These are phyloP conservation scores for Pseudogymnoascus sp. DNA, from an alignment of 2,329 filamentous ascomycete species.

Conservation along the genomic window DNA sequence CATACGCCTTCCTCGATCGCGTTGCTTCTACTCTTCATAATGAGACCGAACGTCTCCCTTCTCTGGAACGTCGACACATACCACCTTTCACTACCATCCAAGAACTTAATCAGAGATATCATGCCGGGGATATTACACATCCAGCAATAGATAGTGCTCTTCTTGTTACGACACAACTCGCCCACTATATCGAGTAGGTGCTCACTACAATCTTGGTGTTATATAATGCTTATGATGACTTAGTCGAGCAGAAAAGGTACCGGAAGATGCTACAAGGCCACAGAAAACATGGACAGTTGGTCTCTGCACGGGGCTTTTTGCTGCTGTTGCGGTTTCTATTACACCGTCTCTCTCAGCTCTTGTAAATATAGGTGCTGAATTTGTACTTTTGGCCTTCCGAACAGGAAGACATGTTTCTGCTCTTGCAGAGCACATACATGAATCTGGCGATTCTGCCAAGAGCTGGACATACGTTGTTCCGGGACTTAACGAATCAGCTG, in stretches of 20 bases:
- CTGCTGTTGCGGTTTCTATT: conserved; percentile 58
- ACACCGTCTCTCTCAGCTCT: conserved; percentile 54
- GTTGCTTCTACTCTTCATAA: conserved; percentile 48
- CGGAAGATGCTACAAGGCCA: conserved; percentile 42
- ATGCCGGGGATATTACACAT: conserved; percentile 46
- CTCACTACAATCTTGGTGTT: not conserved
- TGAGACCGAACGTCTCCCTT: conserved; percentile 50
- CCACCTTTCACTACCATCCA: conserved; percentile 54
- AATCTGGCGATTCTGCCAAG: conserved; percentile 37
- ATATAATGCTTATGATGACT: not conserved
- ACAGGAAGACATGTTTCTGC: conserved; percentile 48
- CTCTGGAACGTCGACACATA: conserved; percentile 47
- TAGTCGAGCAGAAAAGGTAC: conserved; percentile 46
- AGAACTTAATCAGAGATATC: conserved; percentile 58
- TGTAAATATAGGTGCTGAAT: conserved; percentile 53
- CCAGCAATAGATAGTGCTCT: conserved; percentile 57
- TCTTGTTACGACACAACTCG: conserved; percentile 56
- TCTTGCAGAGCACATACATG: conserved; percentile 32
- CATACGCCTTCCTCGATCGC: conserved; percentile 54
- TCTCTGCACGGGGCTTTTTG: conserved; percentile 61
- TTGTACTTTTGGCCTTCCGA: conserved; percentile 58
- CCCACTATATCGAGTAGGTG: conserved; percentile 60
- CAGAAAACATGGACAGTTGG: conserved; percentile 50
- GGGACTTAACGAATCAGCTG: conserved; percentile 43
- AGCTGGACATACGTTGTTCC: conserved; percentile 61